phyloP scores from a whole-genome alignment of 179 eudicot species.

The Vitellaria paradoxa region DNA sequence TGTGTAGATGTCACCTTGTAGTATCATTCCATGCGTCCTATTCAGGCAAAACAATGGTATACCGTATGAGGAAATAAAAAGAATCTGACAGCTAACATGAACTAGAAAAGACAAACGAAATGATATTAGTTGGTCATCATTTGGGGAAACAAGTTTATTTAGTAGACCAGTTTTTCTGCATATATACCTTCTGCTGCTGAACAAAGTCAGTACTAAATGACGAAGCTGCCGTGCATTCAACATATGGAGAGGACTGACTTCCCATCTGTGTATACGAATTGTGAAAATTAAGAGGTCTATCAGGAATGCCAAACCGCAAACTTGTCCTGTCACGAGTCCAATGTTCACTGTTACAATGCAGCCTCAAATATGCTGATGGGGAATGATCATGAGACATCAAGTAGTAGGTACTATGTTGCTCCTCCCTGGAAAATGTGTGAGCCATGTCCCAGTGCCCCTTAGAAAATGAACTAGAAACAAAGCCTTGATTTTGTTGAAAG shows the following conservation, averaged over 20 bases:
- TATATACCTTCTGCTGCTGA: conserved; percentile 27
- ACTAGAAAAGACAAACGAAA: not conserved
- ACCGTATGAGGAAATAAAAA: not conserved
- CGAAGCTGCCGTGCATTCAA: conserved; percentile 15
- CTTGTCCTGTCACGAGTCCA: conserved; percentile 16
- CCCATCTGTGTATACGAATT: conserved; percentile 22
- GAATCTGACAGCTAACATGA: not conserved
- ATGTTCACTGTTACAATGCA: conserved; percentile 11
- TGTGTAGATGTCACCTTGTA: conserved; percentile 7
- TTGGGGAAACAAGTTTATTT: not conserved
- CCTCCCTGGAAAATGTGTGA: conserved; percentile 29
- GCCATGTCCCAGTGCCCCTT: conserved; percentile 15
- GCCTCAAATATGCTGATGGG: conserved; percentile 30
- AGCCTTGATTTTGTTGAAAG: conserved; percentile 26
- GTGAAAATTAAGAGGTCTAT: conserved; percentile 8
- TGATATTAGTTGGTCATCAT: not conserved
- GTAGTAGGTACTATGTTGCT: conserved; percentile 36
- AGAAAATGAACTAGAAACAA: conserved; percentile 20
- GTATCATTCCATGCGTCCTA: conserved; percentile 23
- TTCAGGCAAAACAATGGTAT: not conserved
- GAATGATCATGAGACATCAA: conserved; percentile 32
- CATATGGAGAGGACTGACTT: conserved; percentile 21
- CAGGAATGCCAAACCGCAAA: conserved; percentile 14
- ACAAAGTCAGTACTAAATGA: conserved; percentile 13
- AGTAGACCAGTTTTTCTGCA: not conserved